phyloP scores from a whole-genome alignment of 1,284 basidiomycete genomes.

The Heterobasidion parviporum region DNA sequence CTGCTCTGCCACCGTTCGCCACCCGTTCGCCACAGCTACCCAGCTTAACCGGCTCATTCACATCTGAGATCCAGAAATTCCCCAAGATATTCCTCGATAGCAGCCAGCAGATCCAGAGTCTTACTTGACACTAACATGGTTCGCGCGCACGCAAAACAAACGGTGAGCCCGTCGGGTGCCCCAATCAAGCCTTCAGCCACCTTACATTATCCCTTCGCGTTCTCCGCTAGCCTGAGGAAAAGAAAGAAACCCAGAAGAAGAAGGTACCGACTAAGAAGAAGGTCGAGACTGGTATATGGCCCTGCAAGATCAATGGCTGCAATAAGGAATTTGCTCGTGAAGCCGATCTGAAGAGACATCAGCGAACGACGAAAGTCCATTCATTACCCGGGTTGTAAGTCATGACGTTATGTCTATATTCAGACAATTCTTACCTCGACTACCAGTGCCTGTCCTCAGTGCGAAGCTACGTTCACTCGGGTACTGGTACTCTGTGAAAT shows the following conservation, averaged over 20 bases:
- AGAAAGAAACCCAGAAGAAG: conserved; percentile 39
- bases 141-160: conserved; percentile 20
- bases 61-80: background rate
- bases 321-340: conserved; percentile 71
- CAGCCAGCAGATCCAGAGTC: too few species aligned
- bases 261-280: conserved; percentile 37
- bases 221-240: conserved; percentile 32
- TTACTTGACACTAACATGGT: conserved; percentile 15
- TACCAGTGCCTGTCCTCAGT: conserved; percentile 61
- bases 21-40: conserved; percentile 8
- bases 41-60: background rate
- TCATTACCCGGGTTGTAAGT: conserved; percentile 64
- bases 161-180: conserved; percentile 16
- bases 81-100: too few species aligned
- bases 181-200: conserved; percentile 13
- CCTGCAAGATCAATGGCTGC: conserved; percentile 69
- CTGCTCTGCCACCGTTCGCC: conserved; percentile 13
- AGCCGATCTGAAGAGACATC: conserved; percentile 70
- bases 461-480: conserved; percentile 68
- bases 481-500: conserved; percentile 23
- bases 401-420: background rate
- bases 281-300: conserved; percentile 50
- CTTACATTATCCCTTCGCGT: conserved; percentile 9
- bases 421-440: conserved; percentile 5
- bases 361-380: conserved; percentile 66